phyloP scores from a whole-genome alignment of 140 eudicot species.

The Bidens hawaiensis region DNA sequence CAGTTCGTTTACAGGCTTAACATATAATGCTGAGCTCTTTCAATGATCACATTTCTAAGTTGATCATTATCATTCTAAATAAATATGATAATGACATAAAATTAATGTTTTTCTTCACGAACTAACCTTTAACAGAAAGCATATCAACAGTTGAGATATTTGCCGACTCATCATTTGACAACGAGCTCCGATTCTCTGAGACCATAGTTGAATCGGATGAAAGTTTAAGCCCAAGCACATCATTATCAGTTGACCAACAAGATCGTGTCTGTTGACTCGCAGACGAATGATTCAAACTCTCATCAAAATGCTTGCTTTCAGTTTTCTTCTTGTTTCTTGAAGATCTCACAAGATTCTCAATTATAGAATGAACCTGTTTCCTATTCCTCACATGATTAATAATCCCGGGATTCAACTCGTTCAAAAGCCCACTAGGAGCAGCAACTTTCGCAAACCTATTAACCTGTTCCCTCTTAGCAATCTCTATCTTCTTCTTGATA shows the following conservation, averaged over 20 bases:
- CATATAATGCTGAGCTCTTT: too few species aligned
- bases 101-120: too few species aligned
- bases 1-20: too few species aligned
- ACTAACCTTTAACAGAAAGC: constrained; percentile 75
- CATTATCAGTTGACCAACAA: constrained; percentile 29
- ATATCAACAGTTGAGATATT: constrained; percentile 54
- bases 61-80: too few species aligned
- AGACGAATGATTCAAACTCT: constrained; percentile 9
- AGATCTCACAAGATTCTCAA: constrained; percentile 75
- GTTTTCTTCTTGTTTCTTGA: constrained; percentile 36
- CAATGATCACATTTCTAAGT: too few species aligned
- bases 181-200: constrained; percentile 50
- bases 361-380: constrained; percentile 87
- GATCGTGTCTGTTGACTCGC: constrained; percentile 15
- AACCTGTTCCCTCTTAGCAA: constrained; percentile 78
- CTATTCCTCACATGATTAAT: constrained; percentile 93
- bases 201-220: constrained; percentile 50
- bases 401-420: constrained; percentile 83
- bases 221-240: constrained; percentile 45
- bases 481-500: constrained; percentile 66
- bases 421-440: constrained; percentile 90
- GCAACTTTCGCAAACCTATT: constrained; percentile 83
- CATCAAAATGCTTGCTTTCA: constrained; percentile 30
- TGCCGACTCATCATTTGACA: constrained; percentile 59
- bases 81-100: too few species aligned